Evolutionary conservation across 495 filamentous ascomycete species (phyloP), one percentile per base, ranked within the genome.

Genomic region (Aspergillus funiculosus): DNA sequence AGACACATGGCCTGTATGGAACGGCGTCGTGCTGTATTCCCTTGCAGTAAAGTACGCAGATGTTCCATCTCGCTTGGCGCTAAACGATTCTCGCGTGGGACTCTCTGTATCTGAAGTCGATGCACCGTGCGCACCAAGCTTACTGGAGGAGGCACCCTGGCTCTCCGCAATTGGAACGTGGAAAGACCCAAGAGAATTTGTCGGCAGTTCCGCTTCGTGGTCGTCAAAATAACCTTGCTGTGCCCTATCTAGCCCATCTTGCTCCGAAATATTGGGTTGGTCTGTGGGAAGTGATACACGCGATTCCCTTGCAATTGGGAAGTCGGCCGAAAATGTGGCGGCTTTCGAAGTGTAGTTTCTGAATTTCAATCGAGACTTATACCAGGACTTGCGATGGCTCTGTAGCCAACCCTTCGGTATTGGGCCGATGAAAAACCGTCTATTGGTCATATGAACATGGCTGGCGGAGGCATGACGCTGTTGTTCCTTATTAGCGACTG

Each of bases 341-440:
- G 68, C 62, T 28, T 73, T 66, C 5, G 77, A 77, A n/a, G 75
- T 74, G 54, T 82, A 80, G 37, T 81, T 76, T 29, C 54, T 70
- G 31, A 78, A 63, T 30, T 61, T 69, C 1, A 83, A 48, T 27
- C 78, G 66, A 36, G 68, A 64, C 49, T 61, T 71, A 57, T 81
- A 83, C 81, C 81, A 83, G 10, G 75, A 69, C 39, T 79, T 79
- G 34, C 78, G 73, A 59, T 83, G 77, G 42, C 71, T 76, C 40
- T 81, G 80, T 37, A 83, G 66, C 81, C 81, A 85, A 39, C 79
- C 81, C 51, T 79, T 74, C 4, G 81, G 81, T 26, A 85, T 80
- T 15, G 81, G 81, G 6, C 81, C 81, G 51, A 85, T 82, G 60
- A 85, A 85, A 56, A 74, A 77, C 25, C 81, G 72, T 19, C 79